These are phyloP conservation scores for Saturnispora galanensis DNA, from an alignment of 805 yeast genomes.

Conservation along the genomic window DNA sequence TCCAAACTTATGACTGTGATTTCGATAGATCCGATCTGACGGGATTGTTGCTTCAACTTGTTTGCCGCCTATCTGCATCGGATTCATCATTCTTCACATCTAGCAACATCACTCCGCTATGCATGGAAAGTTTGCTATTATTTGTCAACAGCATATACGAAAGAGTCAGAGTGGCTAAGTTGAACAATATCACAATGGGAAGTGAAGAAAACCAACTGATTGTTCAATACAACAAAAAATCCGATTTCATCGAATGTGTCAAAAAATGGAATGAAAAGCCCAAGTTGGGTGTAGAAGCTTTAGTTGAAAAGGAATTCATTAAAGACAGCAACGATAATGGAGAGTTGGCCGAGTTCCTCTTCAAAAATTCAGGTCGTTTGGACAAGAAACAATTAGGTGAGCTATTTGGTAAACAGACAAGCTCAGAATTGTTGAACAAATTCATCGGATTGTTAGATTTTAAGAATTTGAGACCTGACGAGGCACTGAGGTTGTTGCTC, in stretches of 20 bases:
- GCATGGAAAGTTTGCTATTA: conserved; percentile 77
- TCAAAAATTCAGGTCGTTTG: conserved; percentile 67
- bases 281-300: conserved; percentile 55
- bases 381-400: conserved; percentile 88
- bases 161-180: conserved; percentile 31
- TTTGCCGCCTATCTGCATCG: conserved; percentile 74
- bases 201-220: conserved; percentile 26
- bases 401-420: conserved; percentile 67
- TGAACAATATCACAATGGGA: conserved; percentile 15
- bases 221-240: conserved; percentile 45
- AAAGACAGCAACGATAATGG: conserved; percentile 34
- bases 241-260: conserved; percentile 67
- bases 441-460: conserved; percentile 72
- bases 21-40: conserved; percentile 77
- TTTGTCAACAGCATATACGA: conserved; percentile 55
- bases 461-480: conserved; percentile 75
- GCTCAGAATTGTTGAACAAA: conserved; percentile 44
- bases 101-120: conserved; percentile 84
- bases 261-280: conserved; percentile 72
- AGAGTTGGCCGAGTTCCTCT: conserved; percentile 69
- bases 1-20: conserved; percentile 83
- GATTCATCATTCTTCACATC: conserved; percentile 75
- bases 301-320: conserved; percentile 61
- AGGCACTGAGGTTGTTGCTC: conserved; percentile 74
- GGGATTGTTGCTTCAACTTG: conserved; percentile 51